phyloP scores from a whole-genome alignment of 495 filamentous ascomycete species.

The Barbatosphaeria neglecta region DNA sequence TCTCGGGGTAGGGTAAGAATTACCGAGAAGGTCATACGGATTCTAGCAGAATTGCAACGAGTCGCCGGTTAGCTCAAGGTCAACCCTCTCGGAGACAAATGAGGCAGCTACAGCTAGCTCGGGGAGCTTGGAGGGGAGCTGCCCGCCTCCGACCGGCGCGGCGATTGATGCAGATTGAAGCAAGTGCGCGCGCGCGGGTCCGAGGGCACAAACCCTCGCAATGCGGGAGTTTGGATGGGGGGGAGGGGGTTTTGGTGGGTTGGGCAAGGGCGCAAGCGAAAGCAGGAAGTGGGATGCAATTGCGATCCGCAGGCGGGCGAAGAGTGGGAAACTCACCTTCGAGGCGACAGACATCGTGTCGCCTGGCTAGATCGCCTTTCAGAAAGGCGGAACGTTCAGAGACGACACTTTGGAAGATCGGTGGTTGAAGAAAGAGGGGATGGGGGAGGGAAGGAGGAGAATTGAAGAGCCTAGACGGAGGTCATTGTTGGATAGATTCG shows the following conservation, averaged over 20 bases:
- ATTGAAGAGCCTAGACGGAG: background rate
- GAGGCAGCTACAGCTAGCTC: too few species aligned
- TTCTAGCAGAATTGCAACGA: conserved; percentile 44
- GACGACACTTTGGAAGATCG: conserved; percentile 1
- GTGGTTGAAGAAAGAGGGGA: background rate
- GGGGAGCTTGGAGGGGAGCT: too few species aligned
- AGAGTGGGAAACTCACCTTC: conserved; percentile 35
- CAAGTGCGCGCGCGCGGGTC: too few species aligned
- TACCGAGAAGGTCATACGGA: conserved; percentile 83
- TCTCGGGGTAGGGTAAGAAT: conserved; percentile 12
- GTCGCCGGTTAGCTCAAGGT: conserved; percentile 18
- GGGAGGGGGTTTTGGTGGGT: too few species aligned
- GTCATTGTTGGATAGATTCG: background rate
- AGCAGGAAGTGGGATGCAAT: too few species aligned
- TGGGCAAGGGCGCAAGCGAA: too few species aligned
- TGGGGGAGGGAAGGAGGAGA: background rate
- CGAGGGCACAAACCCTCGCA: too few species aligned
- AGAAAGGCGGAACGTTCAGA: conserved; percentile 23
- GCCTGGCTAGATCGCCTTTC: conserved; percentile 34
- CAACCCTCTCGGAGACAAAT: too few species aligned
- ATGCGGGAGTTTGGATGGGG: too few species aligned
- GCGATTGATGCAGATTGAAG: too few species aligned
- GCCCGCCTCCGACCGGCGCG: too few species aligned
- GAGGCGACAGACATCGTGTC: conserved; percentile 53
- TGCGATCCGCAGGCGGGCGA: background rate